These are phyloP conservation scores for Saccharomycopsis fodiens DNA, from an alignment of 805 yeast genomes.

Conservation along the genomic window DNA sequence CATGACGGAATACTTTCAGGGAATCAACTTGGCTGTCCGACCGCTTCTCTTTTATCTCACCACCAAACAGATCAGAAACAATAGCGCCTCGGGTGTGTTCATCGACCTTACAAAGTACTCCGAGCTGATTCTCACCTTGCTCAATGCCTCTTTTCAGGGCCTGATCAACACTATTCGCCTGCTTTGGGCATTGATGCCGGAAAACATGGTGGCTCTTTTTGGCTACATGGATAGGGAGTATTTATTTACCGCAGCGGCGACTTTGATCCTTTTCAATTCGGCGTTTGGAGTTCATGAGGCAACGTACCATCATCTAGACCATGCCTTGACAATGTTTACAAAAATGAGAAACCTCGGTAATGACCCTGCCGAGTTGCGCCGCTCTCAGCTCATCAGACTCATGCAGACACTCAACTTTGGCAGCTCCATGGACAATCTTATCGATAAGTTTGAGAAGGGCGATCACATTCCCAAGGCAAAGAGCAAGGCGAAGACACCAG, in stretches of 20 bases:
- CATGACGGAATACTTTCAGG: constrained; percentile 80
- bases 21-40: constrained; percentile 70
- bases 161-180: constrained; percentile 69
- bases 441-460: constrained; percentile 41
- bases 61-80: constrained; percentile 50
- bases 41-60: constrained; percentile 74
- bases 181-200: constrained; percentile 66
- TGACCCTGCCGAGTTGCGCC: constrained; percentile 69
- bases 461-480: constrained; percentile 29
- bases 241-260: constrained; percentile 68
- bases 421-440: constrained; percentile 50
- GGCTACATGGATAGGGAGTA: constrained; percentile 87
- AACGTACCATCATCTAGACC: constrained; percentile 63
- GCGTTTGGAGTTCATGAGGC: constrained; percentile 80
- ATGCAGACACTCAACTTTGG: constrained; percentile 62
- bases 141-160: constrained; percentile 75
- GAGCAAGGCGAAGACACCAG: not conserved
- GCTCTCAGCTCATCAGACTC: constrained; percentile 62
- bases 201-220: constrained; percentile 76
- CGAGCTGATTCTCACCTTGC: constrained; percentile 53
- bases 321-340: constrained; percentile 60
- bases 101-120: constrained; percentile 64
- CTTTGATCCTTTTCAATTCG: constrained; percentile 63
- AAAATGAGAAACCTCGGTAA: constrained; percentile 73
- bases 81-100: constrained; percentile 39